Conservation (phyloP, 805 yeast genomes). For the Kluyveromyces wickerhamii region DNA sequence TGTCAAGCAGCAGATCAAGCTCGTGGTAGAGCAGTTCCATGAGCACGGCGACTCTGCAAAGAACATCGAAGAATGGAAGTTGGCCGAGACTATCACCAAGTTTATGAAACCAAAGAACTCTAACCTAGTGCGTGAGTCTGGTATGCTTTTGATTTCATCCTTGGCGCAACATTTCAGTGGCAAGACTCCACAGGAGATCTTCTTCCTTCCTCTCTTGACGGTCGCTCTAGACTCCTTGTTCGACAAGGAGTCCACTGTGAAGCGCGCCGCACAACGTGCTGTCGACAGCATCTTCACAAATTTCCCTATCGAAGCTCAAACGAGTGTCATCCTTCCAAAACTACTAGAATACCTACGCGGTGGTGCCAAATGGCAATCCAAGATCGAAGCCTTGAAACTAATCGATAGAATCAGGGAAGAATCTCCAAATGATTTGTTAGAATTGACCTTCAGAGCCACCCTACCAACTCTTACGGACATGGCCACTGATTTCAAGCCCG, state of each 20-base stretch:
- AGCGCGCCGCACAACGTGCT: conserved; percentile 78
- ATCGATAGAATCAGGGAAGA: conserved; percentile 71
- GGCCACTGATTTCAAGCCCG: conserved; percentile 95
- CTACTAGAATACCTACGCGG: conserved; percentile 64
- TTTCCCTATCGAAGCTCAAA: conserved; percentile 71
- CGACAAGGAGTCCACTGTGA: conserved; percentile 83
- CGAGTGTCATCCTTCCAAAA: conserved; percentile 58
- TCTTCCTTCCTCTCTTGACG: conserved; percentile 54
- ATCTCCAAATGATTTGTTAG: conserved; percentile 78
- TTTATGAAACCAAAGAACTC: conserved; percentile 69
- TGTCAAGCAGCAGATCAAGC: conserved; percentile 28
- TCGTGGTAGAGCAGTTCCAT: conserved; percentile 40
- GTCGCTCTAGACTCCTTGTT: conserved; percentile 63
- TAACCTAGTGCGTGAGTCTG: conserved; percentile 67
- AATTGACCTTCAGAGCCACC: conserved; percentile 65
- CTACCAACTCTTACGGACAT: conserved; percentile 83
- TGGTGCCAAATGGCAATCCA: conserved; percentile 86
- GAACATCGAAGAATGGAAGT: conserved; percentile 53
- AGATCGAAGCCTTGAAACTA: conserved; percentile 66
- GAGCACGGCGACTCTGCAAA: conserved; percentile 34
- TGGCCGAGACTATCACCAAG: conserved; percentile 55
- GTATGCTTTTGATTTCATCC: conserved; percentile 50
- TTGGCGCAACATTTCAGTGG: conserved; percentile 59
- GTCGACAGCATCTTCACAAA: conserved; percentile 60
- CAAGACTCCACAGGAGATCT: conserved; percentile 66